Conservation (phyloP, 192 early-diverging fungal species). For the Pilobolus umbonatus region DNA sequence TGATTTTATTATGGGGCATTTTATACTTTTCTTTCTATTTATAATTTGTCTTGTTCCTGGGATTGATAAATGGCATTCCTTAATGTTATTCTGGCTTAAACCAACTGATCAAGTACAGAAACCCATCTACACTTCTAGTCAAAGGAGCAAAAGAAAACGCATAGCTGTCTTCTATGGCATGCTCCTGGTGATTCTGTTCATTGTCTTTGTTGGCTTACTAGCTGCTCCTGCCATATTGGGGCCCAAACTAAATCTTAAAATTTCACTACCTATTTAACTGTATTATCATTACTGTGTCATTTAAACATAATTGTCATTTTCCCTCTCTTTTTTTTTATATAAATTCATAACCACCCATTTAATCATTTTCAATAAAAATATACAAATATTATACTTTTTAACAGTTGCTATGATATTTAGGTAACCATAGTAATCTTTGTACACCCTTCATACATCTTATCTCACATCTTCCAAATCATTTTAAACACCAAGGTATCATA, state of each 20-base stretch:
- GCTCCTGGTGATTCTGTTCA: conserved; percentile 52
- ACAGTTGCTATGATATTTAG: too few species aligned
- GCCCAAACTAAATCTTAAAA: conserved; percentile 11
- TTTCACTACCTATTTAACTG: conserved; percentile 16
- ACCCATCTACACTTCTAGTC: conserved; percentile 66
- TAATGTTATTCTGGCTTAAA: conserved; percentile 76
- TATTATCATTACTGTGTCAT: not conserved
- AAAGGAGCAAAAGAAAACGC: conserved; percentile 53
- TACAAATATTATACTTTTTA: too few species aligned
- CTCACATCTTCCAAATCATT: too few species aligned
- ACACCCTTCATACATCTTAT: too few species aligned
- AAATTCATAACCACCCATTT: too few species aligned
- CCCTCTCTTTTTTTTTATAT: not conserved
- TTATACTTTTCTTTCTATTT: conserved; percentile 72
- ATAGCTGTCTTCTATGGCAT: conserved; percentile 63
- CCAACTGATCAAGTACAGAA: conserved; percentile 67
- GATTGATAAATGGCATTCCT: conserved; percentile 70
- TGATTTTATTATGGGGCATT: conserved; percentile 71
- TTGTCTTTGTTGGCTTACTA: conserved; percentile 59
- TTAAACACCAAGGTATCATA: too few species aligned
- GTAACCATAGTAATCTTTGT: too few species aligned
- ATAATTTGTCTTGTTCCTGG: conserved; percentile 64
- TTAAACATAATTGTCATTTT: not conserved
- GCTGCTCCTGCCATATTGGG: conserved; percentile 51
- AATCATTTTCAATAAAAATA: too few species aligned